Percentiles rank a stretch among this genome's conserved stretches.
Conservation (phyloP, 2,329 filamentous ascomycete species). For the Colletotrichum cereale region DNA sequence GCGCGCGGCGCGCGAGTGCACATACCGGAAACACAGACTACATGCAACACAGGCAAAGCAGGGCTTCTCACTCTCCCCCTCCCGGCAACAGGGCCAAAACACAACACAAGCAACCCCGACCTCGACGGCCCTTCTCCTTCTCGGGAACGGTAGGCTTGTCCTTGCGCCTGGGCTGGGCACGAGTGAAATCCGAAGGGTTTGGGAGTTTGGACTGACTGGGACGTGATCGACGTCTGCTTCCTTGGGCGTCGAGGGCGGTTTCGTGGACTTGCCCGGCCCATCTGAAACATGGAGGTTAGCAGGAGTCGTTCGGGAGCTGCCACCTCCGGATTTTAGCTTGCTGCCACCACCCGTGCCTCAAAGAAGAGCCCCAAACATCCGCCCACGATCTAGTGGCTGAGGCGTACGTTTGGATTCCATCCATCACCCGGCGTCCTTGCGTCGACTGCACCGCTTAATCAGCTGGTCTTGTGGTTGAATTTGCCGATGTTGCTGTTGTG, state of each 20-base stretch:
- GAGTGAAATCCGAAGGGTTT: conserved; percentile 40
- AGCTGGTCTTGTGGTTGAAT: neutral
- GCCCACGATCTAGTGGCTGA: conserved; percentile 1
- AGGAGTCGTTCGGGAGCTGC: conserved; percentile 47
- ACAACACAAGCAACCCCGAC: conserved; percentile 35
- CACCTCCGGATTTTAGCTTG: conserved; percentile 47
- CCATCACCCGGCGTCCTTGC: conserved; percentile 3
- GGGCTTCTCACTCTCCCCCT: conserved; percentile 34
- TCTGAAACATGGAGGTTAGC: conserved; percentile 40
- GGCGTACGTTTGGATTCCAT: conserved; percentile 20
- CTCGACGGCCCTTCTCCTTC: conserved; percentile 4
- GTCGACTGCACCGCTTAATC: neutral
- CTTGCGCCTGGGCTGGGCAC: conserved; percentile 38
- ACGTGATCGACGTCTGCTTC: conserved; percentile 43
- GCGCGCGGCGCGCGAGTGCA: conserved; percentile 24
- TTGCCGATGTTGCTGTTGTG: neutral
- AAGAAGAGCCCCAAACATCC: conserved; percentile 33
- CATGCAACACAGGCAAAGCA: conserved; percentile 38
- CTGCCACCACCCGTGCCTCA: conserved; percentile 33
- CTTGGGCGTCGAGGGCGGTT: conserved; percentile 36
- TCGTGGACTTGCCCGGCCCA: conserved; percentile 38
- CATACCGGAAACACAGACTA: conserved; percentile 39
- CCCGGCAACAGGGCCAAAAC: conserved; percentile 24
- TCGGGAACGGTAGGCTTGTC: conserved; percentile 31
- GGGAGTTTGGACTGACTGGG: conserved; percentile 46